Conservation (phyloP, 1,284 basidiomycete genomes). For the Puccinia polysora region DNA sequence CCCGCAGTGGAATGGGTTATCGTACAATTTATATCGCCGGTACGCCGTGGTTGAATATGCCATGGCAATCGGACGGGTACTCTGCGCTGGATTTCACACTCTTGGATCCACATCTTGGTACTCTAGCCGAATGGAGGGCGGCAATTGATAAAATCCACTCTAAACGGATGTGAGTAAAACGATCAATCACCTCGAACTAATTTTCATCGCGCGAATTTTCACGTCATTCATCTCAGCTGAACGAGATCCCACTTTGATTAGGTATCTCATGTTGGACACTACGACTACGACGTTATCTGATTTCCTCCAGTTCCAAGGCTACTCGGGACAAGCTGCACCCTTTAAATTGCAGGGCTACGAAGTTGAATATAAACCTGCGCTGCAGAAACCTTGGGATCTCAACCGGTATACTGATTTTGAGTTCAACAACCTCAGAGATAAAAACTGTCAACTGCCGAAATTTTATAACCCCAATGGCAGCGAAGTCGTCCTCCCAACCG, state of each 20-base stretch:
- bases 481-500: conserved; percentile 56
- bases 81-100: conserved; percentile 83
- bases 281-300: conserved; percentile 86
- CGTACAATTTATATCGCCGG: conserved; percentile 79
- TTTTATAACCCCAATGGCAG: conserved; percentile 74
- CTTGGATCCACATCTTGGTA: conserved; percentile 84
- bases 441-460: conserved; percentile 67
- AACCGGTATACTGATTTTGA: conserved; percentile 74
- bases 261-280: conserved; percentile 79
- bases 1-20: conserved; percentile 68
- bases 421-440: conserved; percentile 62
- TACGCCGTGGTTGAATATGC: conserved; percentile 81
- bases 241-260: background rate
- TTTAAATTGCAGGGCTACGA: conserved; percentile 71
- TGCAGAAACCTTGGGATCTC: conserved; percentile 76
- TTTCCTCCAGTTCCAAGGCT: conserved; percentile 76
- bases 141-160: conserved; percentile 71
- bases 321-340: conserved; percentile 69
- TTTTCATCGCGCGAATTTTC: background rate
- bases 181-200: background rate
- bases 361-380: conserved; percentile 68
- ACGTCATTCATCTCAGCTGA: too few species aligned
- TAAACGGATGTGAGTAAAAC: conserved; percentile 61
- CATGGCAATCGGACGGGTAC: conserved; percentile 94
- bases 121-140: conserved; percentile 67